A percentile compares a stretch with the other conserved stretches of the same genome.
Conservation (phyloP, 169 alveolate genomes). For the Plasmodium billcollinsi region DNA sequence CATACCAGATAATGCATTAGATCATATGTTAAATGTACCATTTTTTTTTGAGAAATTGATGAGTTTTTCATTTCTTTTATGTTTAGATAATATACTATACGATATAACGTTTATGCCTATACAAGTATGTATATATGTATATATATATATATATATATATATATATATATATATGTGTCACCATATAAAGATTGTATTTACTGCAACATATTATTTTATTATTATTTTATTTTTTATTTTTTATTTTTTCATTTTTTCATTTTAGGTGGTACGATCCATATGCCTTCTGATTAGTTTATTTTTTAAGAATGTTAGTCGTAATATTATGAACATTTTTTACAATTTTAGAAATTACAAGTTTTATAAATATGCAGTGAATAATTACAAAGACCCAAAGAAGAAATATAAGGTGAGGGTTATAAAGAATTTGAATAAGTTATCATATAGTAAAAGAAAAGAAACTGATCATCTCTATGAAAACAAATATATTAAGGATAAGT, state of each 20-base stretch:
- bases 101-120: constrained; percentile 86
- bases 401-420: constrained; percentile 51
- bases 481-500: not conserved
- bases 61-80: constrained; percentile 78
- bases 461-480: not conserved
- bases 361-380: constrained; percentile 73
- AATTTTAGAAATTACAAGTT: constrained; percentile 48
- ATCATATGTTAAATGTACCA: constrained; percentile 83
- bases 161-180: not conserved
- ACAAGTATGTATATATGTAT: constrained; percentile 42
- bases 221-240: not conserved
- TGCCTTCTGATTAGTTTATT: constrained; percentile 36
- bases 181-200: not conserved
- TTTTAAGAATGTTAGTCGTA: constrained; percentile 33
- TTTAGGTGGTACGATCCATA: constrained; percentile 23
- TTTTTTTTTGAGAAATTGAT: constrained; percentile 79
- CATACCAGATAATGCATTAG: constrained; percentile 70
- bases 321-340: constrained; percentile 12
- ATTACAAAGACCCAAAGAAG: constrained; percentile 43
- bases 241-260: not conserved
- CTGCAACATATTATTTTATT: not conserved
- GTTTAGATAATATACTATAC: constrained; percentile 82
- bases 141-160: not conserved
- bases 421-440: constrained; percentile 23
- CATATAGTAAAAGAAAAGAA: constrained; percentile 5